Base-by-base conservation (phyloP, 257 asterid genomes). In the Solanum sejunctum region DNA sequence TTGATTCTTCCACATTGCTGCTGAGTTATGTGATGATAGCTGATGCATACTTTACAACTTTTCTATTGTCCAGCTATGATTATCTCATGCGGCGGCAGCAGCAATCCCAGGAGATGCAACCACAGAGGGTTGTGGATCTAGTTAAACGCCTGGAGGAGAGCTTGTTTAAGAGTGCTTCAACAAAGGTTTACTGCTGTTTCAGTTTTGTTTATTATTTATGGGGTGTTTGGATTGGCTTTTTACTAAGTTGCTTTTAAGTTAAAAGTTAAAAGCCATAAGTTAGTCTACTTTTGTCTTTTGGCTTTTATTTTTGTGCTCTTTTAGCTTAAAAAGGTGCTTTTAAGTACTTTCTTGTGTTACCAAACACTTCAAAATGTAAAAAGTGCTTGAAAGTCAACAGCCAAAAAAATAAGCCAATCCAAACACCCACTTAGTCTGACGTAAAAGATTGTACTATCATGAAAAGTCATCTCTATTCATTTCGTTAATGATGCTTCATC, bases 121-220 rank as follows among this genome's bases (percentile, higher is more conserved):
- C 70, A 63, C 90, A 84, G 93, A 94, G 83, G 90, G 83, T 94
- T 85, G 2, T 88, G 2, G 98, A 94, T 83, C 83, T 96, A 87
- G 98, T 91, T 84, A 90, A 78, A 91, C 97, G 98, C 77, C 85
- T 96, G 75, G 99, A 96, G 85, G 98, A 92, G 89, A 94, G 91
- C 84, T 88, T 96, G 84, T 88, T 91, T 90, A 94, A 91, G 93
- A 89, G 88, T 93, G 98, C 99, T 83, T 81, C 90, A 1, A 85
- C 98, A 87, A 93, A 90, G 98, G 99, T 96, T 87, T 85, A 88
- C 83, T 71, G 17, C 61, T 80, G 82, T 83, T 82, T 71, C 47
- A 56, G 17, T 20, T 66, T n/a, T 20, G 17, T 45, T 54, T 80
- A 64, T 77, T 78, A 52, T 52, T 52, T 36, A 36, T 36, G 41